These are phyloP conservation scores for Argentina anserina DNA, from an alignment of 306 rosid genomes.

Conservation along the genomic window DNA sequence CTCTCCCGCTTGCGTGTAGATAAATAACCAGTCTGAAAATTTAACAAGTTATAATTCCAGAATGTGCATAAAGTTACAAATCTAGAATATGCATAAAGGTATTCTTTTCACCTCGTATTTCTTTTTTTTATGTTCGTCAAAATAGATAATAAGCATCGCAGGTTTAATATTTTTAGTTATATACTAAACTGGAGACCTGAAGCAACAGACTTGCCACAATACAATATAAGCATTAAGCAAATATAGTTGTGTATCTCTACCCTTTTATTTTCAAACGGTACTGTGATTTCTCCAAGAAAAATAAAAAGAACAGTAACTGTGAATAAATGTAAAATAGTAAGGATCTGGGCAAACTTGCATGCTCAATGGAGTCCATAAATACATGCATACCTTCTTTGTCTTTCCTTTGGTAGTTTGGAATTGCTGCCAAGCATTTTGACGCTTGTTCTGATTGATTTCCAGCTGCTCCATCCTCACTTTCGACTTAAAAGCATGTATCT, in stretches of 20 bases:
- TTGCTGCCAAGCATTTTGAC: slow-evolving; percentile 99
- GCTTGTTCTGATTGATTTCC: slow-evolving; percentile 92
- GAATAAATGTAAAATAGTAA: neutral
- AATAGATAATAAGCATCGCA: neutral
- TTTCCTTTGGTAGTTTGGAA: slow-evolving; percentile 93
- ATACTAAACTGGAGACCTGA: neutral
- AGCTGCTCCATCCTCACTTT: slow-evolving; percentile 96
- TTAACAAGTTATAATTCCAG: neutral
- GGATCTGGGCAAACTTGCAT: neutral
- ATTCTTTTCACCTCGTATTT: neutral
- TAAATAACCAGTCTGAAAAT: slow-evolving; percentile 75
- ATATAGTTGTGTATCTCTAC: neutral
- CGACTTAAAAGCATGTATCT: slow-evolving; percentile 95
- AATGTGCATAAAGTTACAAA: neutral
- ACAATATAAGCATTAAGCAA: neutral
- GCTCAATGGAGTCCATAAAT: neutral
- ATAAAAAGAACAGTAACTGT: neutral
- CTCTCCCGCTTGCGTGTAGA: slow-evolving; percentile 92
- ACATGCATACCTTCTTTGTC: slow-evolving; percentile 71
- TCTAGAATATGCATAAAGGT: neutral
- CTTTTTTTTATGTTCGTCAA: neutral
- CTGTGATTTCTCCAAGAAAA: too few species aligned
- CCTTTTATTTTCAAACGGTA: neutral
- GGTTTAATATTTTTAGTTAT: neutral
- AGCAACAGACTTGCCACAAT: neutral